A percentile compares a stretch with the other conserved stretches of the same genome.
phyloP scores from a whole-genome alignment of 1,284 basidiomycete genomes.

The Cryptococcus sp. region DNA sequence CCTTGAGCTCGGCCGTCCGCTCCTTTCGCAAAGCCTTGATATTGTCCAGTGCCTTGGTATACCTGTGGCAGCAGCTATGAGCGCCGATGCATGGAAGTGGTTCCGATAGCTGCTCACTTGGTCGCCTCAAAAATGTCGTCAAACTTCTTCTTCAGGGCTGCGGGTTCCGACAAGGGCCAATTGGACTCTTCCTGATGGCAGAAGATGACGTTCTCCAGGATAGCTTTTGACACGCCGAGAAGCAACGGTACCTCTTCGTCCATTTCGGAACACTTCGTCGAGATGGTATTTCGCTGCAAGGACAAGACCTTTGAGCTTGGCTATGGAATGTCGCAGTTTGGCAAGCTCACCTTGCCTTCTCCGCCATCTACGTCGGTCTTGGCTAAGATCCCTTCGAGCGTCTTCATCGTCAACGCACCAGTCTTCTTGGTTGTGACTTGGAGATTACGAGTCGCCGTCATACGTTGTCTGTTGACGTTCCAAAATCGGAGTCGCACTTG shows the following conservation, averaged over 20 bases:
- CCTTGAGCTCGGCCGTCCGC: conserved; percentile 83
- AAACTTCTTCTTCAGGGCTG: conserved; percentile 94
- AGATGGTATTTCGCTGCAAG: conserved; percentile 76
- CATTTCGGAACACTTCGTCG: conserved; percentile 95
- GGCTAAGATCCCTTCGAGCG: conserved; percentile 87
- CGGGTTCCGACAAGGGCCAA: conserved; percentile 93
- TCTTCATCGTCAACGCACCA: conserved; percentile 90
- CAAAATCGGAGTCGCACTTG: conserved; percentile 93
- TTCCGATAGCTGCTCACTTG: conserved; percentile 58
- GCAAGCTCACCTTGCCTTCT: conserved; percentile 67
- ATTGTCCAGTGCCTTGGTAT: conserved; percentile 93
- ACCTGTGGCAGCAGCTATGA: conserved; percentile 57
- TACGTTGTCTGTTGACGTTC: conserved; percentile 80
- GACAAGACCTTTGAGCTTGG: too few species aligned
- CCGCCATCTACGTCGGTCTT: conserved; percentile 67
- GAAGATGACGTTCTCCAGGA: conserved; percentile 98
- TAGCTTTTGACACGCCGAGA: conserved; percentile 94
- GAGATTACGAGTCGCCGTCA: conserved; percentile 91
- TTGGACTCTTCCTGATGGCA: conserved; percentile 99
- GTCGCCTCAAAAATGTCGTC: conserved; percentile 99
- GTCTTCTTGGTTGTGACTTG: conserved; percentile 93
- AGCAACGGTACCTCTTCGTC: conserved; percentile 88
- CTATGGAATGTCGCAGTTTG: background rate
- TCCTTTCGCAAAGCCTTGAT: conserved; percentile 92
- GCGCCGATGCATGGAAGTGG: background rate